phyloP scores from a whole-genome alignment of 2,329 filamentous ascomycete genomes.

The Botrytis paeoniae region DNA sequence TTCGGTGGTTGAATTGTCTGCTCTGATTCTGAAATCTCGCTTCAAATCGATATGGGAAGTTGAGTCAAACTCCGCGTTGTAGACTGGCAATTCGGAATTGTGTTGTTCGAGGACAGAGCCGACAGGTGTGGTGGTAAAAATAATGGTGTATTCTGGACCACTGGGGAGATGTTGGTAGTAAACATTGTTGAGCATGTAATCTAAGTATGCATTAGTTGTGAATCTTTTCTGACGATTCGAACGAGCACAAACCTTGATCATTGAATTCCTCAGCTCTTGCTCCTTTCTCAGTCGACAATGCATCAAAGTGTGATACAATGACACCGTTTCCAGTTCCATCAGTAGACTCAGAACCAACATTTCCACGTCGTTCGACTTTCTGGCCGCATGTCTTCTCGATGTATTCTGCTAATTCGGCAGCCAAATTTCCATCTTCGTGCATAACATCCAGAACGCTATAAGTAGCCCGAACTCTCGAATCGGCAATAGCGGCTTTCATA shows the following conservation, averaged over 20 bases:
- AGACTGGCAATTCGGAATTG: slow-evolving; percentile 38
- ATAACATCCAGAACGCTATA: slow-evolving; percentile 55
- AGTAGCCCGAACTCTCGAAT: slow-evolving; percentile 25
- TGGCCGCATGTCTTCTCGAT: slow-evolving; percentile 48
- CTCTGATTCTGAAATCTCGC: slow-evolving; percentile 46
- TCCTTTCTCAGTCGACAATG: background rate
- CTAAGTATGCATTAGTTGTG: slow-evolving; percentile 25
- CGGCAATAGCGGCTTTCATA: slow-evolving; percentile 40
- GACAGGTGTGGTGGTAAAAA: slow-evolving; percentile 66
- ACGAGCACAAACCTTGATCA: slow-evolving; percentile 45
- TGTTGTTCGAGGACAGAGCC: slow-evolving; percentile 4
- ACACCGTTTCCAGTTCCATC: slow-evolving; percentile 39
- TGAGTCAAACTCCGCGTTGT: slow-evolving; percentile 64
- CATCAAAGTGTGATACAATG: background rate
- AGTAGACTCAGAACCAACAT: slow-evolving; percentile 41
- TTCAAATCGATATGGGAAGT: slow-evolving; percentile 71
- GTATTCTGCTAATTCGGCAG: slow-evolving; percentile 43
- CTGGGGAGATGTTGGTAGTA: slow-evolving; percentile 39
- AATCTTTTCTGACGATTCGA: background rate
- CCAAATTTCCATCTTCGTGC: slow-evolving; percentile 40
- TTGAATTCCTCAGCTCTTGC: slow-evolving; percentile 46
- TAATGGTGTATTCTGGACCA: slow-evolving; percentile 61
- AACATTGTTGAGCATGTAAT: slow-evolving; percentile 24
- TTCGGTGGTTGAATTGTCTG: slow-evolving; percentile 44
- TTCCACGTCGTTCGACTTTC: slow-evolving; percentile 8